phyloP scores from a whole-genome alignment of 179 eudicot species.

The Actinidia arguta region DNA sequence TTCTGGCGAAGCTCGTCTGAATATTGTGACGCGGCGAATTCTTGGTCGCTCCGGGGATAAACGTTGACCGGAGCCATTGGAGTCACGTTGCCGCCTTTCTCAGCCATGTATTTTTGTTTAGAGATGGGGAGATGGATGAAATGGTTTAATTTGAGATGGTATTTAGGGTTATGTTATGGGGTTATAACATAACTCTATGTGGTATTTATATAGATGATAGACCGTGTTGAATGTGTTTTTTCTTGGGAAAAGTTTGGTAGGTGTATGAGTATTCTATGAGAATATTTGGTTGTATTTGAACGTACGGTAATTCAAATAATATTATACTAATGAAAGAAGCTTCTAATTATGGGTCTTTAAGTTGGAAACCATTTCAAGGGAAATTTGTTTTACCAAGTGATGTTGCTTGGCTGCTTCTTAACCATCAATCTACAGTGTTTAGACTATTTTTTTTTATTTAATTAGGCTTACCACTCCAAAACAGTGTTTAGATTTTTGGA shows the following conservation, averaged over 20 bases:
- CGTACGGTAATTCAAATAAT: neutral
- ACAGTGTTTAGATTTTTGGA: too few relatives aligned
- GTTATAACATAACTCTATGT: neutral
- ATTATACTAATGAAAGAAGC: neutral
- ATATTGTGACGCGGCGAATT: neutral
- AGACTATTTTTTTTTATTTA: too few relatives aligned
- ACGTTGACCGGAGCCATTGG: neutral
- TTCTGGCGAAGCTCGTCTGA: neutral
- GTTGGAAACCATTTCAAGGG: neutral
- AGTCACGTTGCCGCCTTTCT: conserved; percentile 11
- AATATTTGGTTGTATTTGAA: neutral
- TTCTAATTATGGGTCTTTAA: neutral
- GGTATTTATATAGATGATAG: neutral
- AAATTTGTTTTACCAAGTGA: too few relatives aligned
- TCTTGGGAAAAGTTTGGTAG: neutral
- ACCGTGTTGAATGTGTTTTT: neutral
- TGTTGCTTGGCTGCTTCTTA: too few relatives aligned
- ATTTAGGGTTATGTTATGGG: neutral
- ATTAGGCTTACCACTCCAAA: too few relatives aligned
- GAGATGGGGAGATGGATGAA: too few relatives aligned
- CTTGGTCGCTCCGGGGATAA: conserved; percentile 7
- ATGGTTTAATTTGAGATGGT: neutral
- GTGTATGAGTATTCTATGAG: neutral
- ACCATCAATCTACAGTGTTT: too few relatives aligned
- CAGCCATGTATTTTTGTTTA: conserved; percentile 3